Evolutionary conservation across 768 basidiomycete genomes (phyloP), one percentile per base, ranked within the genome.

Genomic region (Lactifluus pinguis): DNA sequence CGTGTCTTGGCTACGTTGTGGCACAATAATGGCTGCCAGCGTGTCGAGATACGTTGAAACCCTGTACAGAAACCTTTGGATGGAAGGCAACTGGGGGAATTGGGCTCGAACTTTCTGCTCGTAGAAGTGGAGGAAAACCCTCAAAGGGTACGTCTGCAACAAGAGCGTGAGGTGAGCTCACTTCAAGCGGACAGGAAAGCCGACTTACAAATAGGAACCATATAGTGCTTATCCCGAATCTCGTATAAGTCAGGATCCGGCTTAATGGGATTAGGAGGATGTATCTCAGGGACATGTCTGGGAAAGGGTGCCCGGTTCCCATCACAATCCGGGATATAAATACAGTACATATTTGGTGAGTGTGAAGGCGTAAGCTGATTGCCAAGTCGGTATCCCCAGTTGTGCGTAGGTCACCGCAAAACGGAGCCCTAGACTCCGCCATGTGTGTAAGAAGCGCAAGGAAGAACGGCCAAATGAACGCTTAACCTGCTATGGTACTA

Each of bases 31-130:
- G n/a, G n/a, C n/a, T n/a, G n/a, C n/a, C n/a, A n/a, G n/a, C n/a
- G n/a, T n/a, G n/a, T n/a, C n/a, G n/a, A n/a, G n/a, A n/a, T n/a
- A n/a, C n/a, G n/a, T n/a, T 19, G 53, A 48, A 9, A 36, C 14
- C 13, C n/a, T 15, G 17, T 32, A 13, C 7, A 61, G 30, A 38
- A 32, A 11, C 10, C 3, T 32, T 51, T 29, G 55, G 19, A 61
- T 17, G 15, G 60, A 61, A 13, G 60, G 60, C n/a, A 61, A 32
- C 38, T 25, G 13, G 8, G 60, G 60, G 36, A 61, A 57, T 42
- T 41, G 38, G 19, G 15, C 50, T 29, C 60, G 55, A 25, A 61
- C n/a, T 9, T 36, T 34, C 11, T 38, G 50, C n/a, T 61, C 60
- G 30, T 61, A 61, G 36, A 61, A 6, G n/a, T 52, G 11, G 25